These are phyloP conservation scores for Phytophthora sojae DNA, from an alignment of 352 stramenopile species.

Conservation along the genomic window DNA sequence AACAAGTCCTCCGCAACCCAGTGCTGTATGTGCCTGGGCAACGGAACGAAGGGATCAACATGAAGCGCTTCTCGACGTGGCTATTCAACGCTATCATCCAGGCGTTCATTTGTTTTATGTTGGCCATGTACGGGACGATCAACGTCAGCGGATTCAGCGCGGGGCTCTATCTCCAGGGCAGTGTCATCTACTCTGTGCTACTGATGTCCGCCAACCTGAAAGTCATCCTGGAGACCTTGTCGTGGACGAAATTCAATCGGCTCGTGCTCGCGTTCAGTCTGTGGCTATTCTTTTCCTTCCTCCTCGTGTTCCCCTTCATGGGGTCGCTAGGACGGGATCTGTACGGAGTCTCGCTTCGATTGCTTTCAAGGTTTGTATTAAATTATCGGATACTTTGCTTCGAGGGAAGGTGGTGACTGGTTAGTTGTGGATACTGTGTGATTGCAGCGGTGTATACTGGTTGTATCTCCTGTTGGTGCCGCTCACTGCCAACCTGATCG, in stretches of 20 bases:
- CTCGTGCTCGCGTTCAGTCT: conserved; percentile 65
- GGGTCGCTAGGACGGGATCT: conserved; percentile 61
- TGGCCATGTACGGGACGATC: conserved; percentile 52
- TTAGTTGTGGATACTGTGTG: background rate
- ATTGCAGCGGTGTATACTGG: background rate
- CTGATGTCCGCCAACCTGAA: conserved; percentile 83
- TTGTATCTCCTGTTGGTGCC: conserved; percentile 33
- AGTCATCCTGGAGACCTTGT: conserved; percentile 79
- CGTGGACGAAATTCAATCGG: conserved; percentile 78
- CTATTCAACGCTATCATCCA: conserved; percentile 76
- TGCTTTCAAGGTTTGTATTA: conserved; percentile 56
- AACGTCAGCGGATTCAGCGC: conserved; percentile 46
- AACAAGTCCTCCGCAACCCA: conserved; percentile 70
- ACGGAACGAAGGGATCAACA: conserved; percentile 73
- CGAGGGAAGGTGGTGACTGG: background rate
- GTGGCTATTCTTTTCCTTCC: conserved; percentile 68
- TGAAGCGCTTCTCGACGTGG: conserved; percentile 64
- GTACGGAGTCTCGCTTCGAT: conserved; percentile 55
- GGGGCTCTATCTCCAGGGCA: conserved; percentile 69
- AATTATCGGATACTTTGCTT: background rate
- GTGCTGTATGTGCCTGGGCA: conserved; percentile 69
- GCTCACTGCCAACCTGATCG: conserved; percentile 42
- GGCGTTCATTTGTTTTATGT: conserved; percentile 69
- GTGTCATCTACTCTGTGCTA: conserved; percentile 72
- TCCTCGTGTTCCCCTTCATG: conserved; percentile 67